Conservation (phyloP, 805 yeast genomes). For the Jamesozyma piceae region DNA sequence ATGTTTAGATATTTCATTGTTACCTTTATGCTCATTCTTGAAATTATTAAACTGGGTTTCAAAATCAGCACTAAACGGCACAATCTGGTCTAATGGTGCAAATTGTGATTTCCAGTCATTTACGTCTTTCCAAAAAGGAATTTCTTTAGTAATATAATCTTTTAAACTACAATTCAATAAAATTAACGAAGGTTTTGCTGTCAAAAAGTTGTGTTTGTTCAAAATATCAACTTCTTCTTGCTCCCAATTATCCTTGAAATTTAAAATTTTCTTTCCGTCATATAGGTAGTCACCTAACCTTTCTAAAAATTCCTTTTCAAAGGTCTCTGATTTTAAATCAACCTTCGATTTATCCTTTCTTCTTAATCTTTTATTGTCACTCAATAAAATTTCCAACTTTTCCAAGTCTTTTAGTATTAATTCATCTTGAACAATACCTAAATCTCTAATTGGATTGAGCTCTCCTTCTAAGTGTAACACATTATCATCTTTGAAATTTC, state of each 20-base stretch:
- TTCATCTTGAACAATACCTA: conserved; percentile 68
- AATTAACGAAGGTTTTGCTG: conserved; percentile 83
- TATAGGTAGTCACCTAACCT: conserved; percentile 42
- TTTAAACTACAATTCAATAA: conserved; percentile 63
- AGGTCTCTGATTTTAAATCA: conserved; percentile 15
- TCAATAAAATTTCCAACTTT: conserved; percentile 47
- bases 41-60: conserved; percentile 33
- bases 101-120: conserved; percentile 56
- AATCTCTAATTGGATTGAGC: conserved; percentile 67
- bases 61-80: conserved; percentile 56
- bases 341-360: conserved; percentile 40
- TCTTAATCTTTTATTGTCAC: conserved; percentile 36
- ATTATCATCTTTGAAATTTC: conserved; percentile 68
- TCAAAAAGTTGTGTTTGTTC: conserved; percentile 62
- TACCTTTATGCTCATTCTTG: conserved; percentile 19
- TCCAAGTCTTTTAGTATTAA: conserved; percentile 71
- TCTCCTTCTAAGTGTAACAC: conserved; percentile 66
- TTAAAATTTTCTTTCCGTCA: conserved; percentile 44
- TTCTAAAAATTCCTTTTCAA: conserved; percentile 36
- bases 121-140: conserved; percentile 44
- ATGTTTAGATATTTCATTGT: conserved; percentile 8
- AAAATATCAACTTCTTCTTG: conserved; percentile 56
- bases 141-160: conserved; percentile 46
- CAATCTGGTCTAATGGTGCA: conserved; percentile 51
- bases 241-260: conserved; percentile 53